These are phyloP conservation scores for Ceriops decandra DNA, from an alignment of 345 rosid genomes.

Conservation along the genomic window DNA sequence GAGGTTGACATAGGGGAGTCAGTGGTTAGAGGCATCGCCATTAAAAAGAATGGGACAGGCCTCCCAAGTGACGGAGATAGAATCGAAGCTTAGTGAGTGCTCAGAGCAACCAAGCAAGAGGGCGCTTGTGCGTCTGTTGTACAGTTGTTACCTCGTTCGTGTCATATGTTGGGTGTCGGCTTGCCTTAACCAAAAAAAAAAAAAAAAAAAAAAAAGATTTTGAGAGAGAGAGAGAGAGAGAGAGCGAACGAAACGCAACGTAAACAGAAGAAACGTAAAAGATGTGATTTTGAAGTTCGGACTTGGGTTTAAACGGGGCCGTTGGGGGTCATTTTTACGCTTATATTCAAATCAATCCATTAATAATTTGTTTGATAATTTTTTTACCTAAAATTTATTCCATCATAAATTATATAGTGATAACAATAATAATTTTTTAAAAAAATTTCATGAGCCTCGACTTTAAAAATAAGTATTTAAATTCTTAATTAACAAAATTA, in stretches of 20 bases:
- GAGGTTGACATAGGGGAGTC: conserved; percentile 23
- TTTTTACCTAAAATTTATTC: too few relatives aligned
- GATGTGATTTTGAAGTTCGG: conserved; percentile 5
- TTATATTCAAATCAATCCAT: too few relatives aligned
- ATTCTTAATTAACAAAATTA: too few relatives aligned
- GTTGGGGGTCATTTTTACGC: too few relatives aligned
- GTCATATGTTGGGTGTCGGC: conserved; percentile 38
- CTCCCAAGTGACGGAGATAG: conserved; percentile 20
- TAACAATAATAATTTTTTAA: too few relatives aligned
- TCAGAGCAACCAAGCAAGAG: conserved; percentile 13
- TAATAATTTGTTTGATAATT: not conserved
- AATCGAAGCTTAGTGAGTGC: too few relatives aligned
- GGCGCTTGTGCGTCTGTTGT: not conserved
- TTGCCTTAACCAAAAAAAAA: not conserved
- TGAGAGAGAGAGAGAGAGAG: not conserved
- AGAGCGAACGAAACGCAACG: not conserved
- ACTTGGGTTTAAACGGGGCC: not conserved
- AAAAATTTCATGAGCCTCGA: too few relatives aligned
- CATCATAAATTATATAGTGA: too few relatives aligned
- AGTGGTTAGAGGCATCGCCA: conserved; percentile 37
- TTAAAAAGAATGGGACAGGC: conserved; percentile 46
- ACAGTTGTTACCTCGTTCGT: not conserved
- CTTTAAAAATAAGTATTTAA: too few relatives aligned
- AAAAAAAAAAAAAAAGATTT: not conserved
- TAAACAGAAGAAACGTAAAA: not conserved